Evolutionary conservation across 345 rosid genomes (phyloP), one percentile per base, ranked within the genome.

Genomic region (Gynandropsis gynandra): DNA sequence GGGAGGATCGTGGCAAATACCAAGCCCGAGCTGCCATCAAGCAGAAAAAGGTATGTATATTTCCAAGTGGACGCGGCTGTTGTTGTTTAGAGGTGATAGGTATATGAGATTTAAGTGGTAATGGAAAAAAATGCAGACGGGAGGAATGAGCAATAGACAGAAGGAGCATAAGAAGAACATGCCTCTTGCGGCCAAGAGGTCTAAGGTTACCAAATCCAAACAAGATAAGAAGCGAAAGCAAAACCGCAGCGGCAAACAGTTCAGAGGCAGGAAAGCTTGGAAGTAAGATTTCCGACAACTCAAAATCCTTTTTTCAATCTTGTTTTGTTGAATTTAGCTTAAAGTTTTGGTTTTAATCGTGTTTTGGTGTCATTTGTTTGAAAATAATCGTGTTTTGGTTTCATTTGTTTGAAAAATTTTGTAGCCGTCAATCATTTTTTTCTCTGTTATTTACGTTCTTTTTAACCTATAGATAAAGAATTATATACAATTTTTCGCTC

Each of bases 241-340:
- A 17, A 57, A 11, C 15, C 63, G 61, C 19, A 42, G 75, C 9
- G 95, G 90, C 51, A 85, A 71, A 57, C 94, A 87, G 54, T 82
- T 85, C 56, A 74, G 87, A 4, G 98, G 98, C 36, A 85, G 73
- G 78, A 92, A 83, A 73, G 87, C 85, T 1, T 92, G 97, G 98
- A 88, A 85, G 67, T 73, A 59, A 77, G 39, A 66, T 15, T n/a
- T n/a, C n/a, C n/a, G n/a, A n/a, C 41, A 29, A 44, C 21, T 4
- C 50, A n/a, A 27, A 47, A 5, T 39, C 7, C 15, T 64, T 16
- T 24, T 2, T 24, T 24, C 29, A 24, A 24, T 24, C 5, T 24
- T 24, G 29, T 24, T 24, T 24, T 24, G 5, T 24, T 5, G 29
- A 5, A 24, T 24, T 24, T 24, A n/a, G n/a, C n/a, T n/a, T n/a